Evolutionary conservation across 2,329 filamentous ascomycete species (phyloP).

Genomic region (Fusarium nelsonii): DNA sequence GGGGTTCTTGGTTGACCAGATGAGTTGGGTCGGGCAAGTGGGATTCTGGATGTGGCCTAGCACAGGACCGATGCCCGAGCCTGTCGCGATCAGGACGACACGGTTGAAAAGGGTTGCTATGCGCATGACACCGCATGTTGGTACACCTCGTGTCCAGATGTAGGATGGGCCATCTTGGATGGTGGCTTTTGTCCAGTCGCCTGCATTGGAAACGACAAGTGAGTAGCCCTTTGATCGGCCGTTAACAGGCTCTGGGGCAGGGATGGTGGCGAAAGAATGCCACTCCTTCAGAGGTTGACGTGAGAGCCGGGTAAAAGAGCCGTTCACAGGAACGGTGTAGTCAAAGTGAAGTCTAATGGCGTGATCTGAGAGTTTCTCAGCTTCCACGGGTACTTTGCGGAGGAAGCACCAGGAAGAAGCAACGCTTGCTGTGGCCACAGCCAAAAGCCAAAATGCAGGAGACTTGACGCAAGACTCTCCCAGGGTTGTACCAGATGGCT

Average conservation of each 20-base stretch:
- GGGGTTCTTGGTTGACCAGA: slow-evolving; percentile 77
- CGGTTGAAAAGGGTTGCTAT: slow-evolving; percentile 74
- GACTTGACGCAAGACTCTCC: slow-evolving; percentile 55
- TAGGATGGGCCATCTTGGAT: slow-evolving; percentile 71
- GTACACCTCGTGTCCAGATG: slow-evolving; percentile 76
- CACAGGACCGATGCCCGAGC: slow-evolving; percentile 78
- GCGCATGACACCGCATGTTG: slow-evolving; percentile 75
- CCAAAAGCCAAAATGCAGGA: slow-evolving; percentile 74
- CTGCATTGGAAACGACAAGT: slow-evolving; percentile 76
- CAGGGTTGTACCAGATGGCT: slow-evolving; percentile 50
- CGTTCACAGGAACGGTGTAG: slow-evolving; percentile 68
- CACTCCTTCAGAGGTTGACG: slow-evolving; percentile 75
- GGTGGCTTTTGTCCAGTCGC: slow-evolving; percentile 78
- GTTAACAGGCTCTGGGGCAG: slow-evolving; percentile 60
- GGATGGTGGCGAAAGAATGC: slow-evolving; percentile 82
- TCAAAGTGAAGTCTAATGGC: slow-evolving; percentile 78
- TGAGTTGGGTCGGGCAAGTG: slow-evolving; percentile 66
- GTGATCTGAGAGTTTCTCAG: slow-evolving; percentile 78
- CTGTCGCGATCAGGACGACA: slow-evolving; percentile 77
- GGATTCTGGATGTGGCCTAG: slow-evolving; percentile 69
- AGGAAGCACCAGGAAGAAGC: slow-evolving; percentile 80
- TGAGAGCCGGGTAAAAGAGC: slow-evolving; percentile 66
- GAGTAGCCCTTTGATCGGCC: slow-evolving; percentile 66
- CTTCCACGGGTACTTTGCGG: slow-evolving; percentile 73
- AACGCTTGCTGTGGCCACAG: slow-evolving; percentile 72